Evolutionary conservation across 1,284 basidiomycete species (phyloP).

Genomic region (Pseudozyma sp.): DNA sequence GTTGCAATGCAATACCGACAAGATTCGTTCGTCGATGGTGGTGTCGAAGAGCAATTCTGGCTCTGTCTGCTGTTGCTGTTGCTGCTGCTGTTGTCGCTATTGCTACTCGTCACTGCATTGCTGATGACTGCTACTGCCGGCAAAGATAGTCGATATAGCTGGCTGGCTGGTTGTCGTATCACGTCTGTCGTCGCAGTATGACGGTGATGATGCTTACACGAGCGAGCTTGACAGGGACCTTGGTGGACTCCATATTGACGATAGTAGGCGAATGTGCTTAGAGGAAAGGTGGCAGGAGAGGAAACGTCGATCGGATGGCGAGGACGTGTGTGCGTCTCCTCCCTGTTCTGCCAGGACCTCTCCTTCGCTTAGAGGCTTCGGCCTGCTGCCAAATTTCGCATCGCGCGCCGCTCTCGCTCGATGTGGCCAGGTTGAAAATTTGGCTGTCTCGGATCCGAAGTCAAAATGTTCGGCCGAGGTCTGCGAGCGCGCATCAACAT

Average conservation of each 20-base stretch:
- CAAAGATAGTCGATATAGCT: neutral
- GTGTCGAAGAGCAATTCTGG: neutral
- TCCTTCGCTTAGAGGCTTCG: neutral
- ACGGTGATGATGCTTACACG: slow-evolving; percentile 49
- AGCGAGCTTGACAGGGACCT: slow-evolving; percentile 58
- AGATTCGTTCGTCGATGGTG: too few species aligned
- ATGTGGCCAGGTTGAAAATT: too few species aligned
- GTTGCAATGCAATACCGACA: too few species aligned
- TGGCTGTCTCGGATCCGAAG: too few species aligned
- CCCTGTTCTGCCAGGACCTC: neutral
- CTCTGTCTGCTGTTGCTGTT: neutral
- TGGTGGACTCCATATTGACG: slow-evolving; percentile 58
- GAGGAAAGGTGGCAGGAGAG: slow-evolving; percentile 23
- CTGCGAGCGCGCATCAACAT: too few species aligned
- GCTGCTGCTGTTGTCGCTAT: neutral
- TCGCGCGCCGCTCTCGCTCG: too few species aligned
- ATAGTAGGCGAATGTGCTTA: slow-evolving; percentile 40
- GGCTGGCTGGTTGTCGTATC: slow-evolving; percentile 1
- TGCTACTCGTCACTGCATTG: neutral
- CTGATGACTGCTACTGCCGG: slow-evolving; percentile 4
- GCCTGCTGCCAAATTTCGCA: too few species aligned
- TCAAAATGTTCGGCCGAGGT: too few species aligned
- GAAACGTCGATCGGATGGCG: slow-evolving; percentile 22
- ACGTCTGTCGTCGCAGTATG: neutral
- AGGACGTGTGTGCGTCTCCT: slow-evolving; percentile 7